Evolutionary conservation across 345 rosid genomes (phyloP).

Genomic region (Camelina hispida): DNA sequence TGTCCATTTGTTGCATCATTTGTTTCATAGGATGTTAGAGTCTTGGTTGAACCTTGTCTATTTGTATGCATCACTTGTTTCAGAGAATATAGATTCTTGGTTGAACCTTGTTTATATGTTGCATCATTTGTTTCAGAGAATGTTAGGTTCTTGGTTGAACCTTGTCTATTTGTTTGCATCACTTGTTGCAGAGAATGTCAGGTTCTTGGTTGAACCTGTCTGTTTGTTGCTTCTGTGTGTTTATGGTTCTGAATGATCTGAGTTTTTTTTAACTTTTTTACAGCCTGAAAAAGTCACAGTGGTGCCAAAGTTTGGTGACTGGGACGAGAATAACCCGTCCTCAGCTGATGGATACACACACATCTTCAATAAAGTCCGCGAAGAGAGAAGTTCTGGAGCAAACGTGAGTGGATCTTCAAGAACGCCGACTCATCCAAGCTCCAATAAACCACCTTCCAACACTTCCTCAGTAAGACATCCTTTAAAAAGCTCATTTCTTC

Average conservation of each 20-base stretch:
- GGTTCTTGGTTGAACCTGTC: not conserved
- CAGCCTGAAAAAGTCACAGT: conserved; percentile 78
- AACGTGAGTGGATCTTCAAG: conserved; percentile 54
- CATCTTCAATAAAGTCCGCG: conserved; percentile 82
- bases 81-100: not conserved
- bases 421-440: conserved; percentile 46
- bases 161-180: conserved; percentile 12
- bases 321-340: conserved; percentile 86
- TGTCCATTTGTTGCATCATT: not conserved
- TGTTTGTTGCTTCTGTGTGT: not conserved
- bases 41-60: not conserved
- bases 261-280: not conserved
- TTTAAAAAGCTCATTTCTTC: not conserved
- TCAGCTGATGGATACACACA: conserved; percentile 89
- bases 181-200: not conserved
- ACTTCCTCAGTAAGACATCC: conserved; percentile 55
- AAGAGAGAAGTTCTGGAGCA: conserved; percentile 65
- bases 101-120: not conserved
- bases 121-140: not conserved
- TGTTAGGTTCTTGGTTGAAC: not conserved
- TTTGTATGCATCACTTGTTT: conserved; percentile 1
- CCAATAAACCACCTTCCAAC: conserved; percentile 37
- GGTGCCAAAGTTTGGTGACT: conserved; percentile 90
- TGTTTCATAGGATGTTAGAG: not conserved
- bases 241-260: not conserved